Evolutionary conservation across 2,329 filamentous ascomycete species (phyloP).

Genomic region (Talaromyces sp.): DNA sequence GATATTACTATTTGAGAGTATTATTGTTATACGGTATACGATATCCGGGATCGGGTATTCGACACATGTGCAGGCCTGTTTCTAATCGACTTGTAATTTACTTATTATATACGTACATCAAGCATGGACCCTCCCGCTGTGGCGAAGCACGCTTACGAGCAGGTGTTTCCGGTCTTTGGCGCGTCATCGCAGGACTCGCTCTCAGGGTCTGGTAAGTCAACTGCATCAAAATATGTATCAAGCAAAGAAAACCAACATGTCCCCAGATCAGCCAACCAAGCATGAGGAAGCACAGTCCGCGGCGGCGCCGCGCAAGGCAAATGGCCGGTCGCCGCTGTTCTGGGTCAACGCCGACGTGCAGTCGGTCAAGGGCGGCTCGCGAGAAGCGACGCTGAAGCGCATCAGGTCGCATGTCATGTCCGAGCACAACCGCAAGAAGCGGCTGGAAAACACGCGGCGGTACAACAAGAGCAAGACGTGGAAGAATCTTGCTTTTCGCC

Average conservation of each 20-base stretch:
- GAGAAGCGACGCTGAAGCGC: conserved; percentile 35
- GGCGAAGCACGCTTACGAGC: conserved; percentile 17
- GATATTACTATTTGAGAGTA: neutral
- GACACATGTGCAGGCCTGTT: neutral
- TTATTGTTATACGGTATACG: neutral
- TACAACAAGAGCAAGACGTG: conserved; percentile 32
- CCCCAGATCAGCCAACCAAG: neutral
- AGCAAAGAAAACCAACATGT: neutral
- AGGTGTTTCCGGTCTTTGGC: conserved; percentile 23
- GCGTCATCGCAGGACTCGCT: neutral
- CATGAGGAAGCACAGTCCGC: neutral
- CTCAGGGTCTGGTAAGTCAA: neutral
- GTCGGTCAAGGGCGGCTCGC: conserved; percentile 30
- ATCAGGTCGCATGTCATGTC: conserved; percentile 41
- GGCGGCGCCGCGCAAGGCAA: conserved; percentile 25
- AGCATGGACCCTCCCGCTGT: conserved; percentile 21
- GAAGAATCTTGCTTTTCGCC: conserved; percentile 32
- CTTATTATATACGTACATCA: neutral
- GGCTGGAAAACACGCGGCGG: conserved; percentile 33
- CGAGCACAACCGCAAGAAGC: conserved; percentile 37
- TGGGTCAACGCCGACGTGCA: conserved; percentile 36
- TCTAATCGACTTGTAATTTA: neutral
- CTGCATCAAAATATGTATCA: neutral
- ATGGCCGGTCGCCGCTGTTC: conserved; percentile 31
- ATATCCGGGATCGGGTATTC: neutral